A percentile compares a stretch with the other conserved stretches of the same genome.
Conservation (phyloP, 2,329 filamentous ascomycete genomes). For the Rhexocercosporidium sp. region DNA sequence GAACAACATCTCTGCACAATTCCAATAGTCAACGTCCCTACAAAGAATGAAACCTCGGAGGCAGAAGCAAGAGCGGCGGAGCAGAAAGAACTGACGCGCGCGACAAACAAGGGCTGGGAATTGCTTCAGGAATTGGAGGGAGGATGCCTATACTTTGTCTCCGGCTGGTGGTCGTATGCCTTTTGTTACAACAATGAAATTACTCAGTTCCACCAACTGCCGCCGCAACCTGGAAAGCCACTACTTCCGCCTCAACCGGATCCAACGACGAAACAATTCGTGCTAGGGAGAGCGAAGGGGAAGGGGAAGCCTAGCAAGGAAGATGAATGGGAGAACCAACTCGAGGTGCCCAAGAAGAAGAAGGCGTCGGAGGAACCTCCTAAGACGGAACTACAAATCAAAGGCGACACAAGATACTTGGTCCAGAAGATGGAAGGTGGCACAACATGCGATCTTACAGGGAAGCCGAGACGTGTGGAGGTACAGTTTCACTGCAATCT, state of each 20-base stretch:
- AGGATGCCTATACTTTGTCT: slow-evolving; percentile 72
- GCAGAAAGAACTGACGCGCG: slow-evolving; percentile 69
- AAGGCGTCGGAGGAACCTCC: slow-evolving; percentile 36
- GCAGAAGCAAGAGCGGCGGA: slow-evolving; percentile 61
- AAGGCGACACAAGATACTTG: slow-evolving; percentile 70
- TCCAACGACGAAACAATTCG: slow-evolving; percentile 63
- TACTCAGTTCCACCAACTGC: slow-evolving; percentile 74
- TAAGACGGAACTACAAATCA: slow-evolving; percentile 62
- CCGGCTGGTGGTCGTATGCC: slow-evolving; percentile 78
- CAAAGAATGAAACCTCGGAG: slow-evolving; percentile 54
- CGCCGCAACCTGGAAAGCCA: slow-evolving; percentile 63
- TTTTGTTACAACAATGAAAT: slow-evolving; percentile 76
- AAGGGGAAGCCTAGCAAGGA: slow-evolving; percentile 39
- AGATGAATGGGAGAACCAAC: slow-evolving; percentile 42
- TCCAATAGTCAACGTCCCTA: slow-evolving; percentile 56
- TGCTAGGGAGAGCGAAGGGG: slow-evolving; percentile 61
- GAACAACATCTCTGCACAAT: slow-evolving; percentile 70
- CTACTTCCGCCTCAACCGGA: slow-evolving; percentile 71
- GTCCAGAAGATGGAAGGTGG: slow-evolving; percentile 71
- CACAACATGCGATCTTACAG: slow-evolving; percentile 72
- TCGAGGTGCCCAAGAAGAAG: slow-evolving; percentile 35
- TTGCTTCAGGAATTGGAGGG: slow-evolving; percentile 70
- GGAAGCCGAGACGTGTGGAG: slow-evolving; percentile 70
- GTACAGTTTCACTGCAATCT: slow-evolving; percentile 67
- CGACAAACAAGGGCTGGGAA: slow-evolving; percentile 70